Conservation (phyloP, 352 stramenopile species). For the Phytophthora pseudosyringae region DNA sequence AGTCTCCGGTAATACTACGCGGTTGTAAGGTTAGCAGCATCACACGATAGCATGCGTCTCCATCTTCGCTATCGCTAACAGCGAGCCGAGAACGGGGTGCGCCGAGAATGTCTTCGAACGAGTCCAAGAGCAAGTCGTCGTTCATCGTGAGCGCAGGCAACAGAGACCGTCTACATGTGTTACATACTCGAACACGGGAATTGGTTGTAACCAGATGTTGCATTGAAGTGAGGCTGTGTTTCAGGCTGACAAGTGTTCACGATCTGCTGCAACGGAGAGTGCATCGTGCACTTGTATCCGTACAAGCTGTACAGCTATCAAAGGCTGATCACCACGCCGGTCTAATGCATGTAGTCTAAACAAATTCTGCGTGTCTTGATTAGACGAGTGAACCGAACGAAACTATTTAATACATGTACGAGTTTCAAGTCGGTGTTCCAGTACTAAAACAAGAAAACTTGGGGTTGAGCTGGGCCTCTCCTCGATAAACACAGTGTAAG, state of each 20-base stretch:
- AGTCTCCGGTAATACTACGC: neutral
- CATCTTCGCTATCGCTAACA: neutral
- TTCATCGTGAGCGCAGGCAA: too few relatives aligned
- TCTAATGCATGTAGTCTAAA: constrained; percentile 6
- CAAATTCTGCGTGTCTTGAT: constrained; percentile 8
- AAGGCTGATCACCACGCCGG: constrained; percentile 3
- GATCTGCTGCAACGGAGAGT: constrained; percentile 16
- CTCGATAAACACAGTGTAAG: constrained; percentile 11
- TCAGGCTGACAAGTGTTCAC: constrained; percentile 4
- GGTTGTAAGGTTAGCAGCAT: neutral
- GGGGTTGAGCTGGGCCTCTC: too few relatives aligned
- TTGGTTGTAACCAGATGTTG: constrained; percentile 14
- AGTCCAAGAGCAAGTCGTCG: too few relatives aligned
- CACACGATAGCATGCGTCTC: neutral
- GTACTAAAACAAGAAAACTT: too few relatives aligned
- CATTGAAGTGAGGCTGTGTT: neutral
- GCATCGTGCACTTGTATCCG: neutral
- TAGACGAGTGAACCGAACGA: constrained; percentile 17
- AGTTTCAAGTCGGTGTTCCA: too few relatives aligned
- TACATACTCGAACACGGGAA: neutral
- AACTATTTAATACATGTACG: too few relatives aligned
- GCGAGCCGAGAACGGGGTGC: too few relatives aligned
- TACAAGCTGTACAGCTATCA: neutral
- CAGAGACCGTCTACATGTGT: too few relatives aligned
- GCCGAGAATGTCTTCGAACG: too few relatives aligned